These are phyloP conservation scores for Mesotaenium endlicherianum DNA, from an alignment of 139 green algal genomes.

Conservation along the genomic window DNA sequence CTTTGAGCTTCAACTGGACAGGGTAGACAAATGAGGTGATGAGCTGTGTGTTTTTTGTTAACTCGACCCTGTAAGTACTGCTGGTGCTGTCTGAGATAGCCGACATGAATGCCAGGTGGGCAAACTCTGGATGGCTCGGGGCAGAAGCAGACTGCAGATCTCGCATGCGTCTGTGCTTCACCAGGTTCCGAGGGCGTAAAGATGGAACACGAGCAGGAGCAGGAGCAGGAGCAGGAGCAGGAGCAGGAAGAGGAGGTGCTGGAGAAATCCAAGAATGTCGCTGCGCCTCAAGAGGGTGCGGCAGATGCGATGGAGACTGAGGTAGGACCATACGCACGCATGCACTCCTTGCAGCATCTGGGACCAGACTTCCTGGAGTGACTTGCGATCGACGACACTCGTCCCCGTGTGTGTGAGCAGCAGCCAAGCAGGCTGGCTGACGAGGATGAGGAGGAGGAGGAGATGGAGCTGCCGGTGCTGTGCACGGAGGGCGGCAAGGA, in stretches of 20 bases:
- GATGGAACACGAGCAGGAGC: not conserved
- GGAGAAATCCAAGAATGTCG: not conserved
- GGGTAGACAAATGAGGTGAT: too few species aligned
- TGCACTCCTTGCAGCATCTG: too few species aligned
- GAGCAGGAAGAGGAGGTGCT: not conserved
- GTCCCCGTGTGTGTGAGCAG: not conserved
- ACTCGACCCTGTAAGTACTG: too few species aligned
- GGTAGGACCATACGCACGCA: not conserved
- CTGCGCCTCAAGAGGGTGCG: not conserved
- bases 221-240: not conserved
- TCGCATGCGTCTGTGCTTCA: not conserved
- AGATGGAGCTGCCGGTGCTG: slow-evolving; percentile 29
- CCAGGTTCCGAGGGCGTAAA: not conserved
- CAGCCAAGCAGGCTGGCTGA: not conserved
- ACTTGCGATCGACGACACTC: not conserved
- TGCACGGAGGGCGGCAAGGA: slow-evolving; percentile 35
- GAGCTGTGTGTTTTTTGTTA: too few species aligned
- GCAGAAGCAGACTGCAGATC: not conserved
- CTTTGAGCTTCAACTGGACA: not conserved
- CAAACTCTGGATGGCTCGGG: not conserved
- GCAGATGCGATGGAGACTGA: not conserved
- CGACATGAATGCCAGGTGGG: not conserved
- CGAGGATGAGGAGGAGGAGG: not conserved
- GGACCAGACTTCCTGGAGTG: not conserved
- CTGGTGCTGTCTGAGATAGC: too few species aligned